Conservation (phyloP, 352 stramenopile species). For the Saprolegnia diclina region DNA sequence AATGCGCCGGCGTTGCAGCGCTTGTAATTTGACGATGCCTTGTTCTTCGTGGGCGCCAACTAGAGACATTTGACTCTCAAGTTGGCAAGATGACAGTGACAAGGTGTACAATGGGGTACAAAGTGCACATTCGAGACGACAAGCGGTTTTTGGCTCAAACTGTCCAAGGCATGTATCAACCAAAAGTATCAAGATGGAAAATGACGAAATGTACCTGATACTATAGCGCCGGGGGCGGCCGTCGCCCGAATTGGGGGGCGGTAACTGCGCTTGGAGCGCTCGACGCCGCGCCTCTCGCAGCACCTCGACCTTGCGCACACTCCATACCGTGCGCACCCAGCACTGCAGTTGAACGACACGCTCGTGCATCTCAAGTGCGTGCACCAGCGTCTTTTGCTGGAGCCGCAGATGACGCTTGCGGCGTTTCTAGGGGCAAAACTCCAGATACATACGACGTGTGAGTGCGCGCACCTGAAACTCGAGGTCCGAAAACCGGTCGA, state of each 20-base stretch:
- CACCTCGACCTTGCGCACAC: background rate
- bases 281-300: background rate
- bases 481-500: slow-evolving; percentile 18
- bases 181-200: background rate
- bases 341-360: slow-evolving; percentile 12
- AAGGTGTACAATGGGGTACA: background rate
- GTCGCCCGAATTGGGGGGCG: background rate
- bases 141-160: background rate
- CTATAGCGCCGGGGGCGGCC: slow-evolving; percentile 5
- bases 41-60: slow-evolving; percentile 1
- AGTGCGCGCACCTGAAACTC: background rate
- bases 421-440: background rate
- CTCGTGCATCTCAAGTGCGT: slow-evolving; percentile 2
- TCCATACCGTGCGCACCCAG: slow-evolving; percentile 15
- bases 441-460: background rate
- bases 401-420: slow-evolving; percentile 12
- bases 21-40: slow-evolving; percentile 17
- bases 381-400: slow-evolving; percentile 1
- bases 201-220: slow-evolving; percentile 11
- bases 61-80: background rate
- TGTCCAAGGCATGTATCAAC: background rate
- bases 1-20: slow-evolving; percentile 17
- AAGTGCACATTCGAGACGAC: background rate
- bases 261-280: background rate
- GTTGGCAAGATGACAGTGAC: background rate